Evolutionary conservation across 2,329 filamentous ascomycete genomes (phyloP).

Genomic region (Neophaeococcomyces aloes): DNA sequence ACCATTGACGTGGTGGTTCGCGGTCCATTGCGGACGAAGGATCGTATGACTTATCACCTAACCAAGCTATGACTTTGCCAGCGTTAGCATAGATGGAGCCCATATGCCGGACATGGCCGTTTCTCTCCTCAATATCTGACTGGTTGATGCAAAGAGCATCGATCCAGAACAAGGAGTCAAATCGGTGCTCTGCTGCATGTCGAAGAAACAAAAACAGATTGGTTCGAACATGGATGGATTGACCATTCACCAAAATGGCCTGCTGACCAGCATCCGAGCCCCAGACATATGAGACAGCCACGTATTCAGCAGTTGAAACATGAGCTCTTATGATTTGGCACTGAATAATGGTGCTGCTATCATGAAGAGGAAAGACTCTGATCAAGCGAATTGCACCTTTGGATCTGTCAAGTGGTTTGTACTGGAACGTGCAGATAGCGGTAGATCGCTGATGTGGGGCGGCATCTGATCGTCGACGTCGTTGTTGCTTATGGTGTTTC

Average conservation of each 20-base stretch:
- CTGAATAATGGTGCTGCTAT: too few species aligned
- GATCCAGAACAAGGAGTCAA: constrained; percentile 6
- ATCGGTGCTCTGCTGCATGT: neutral
- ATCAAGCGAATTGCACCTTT: too few species aligned
- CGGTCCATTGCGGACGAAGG: neutral
- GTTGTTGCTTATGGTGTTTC: too few species aligned
- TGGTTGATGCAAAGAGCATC: constrained; percentile 12
- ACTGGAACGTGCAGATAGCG: too few species aligned
- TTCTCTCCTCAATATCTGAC: constrained; percentile 6
- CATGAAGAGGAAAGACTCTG: too few species aligned
- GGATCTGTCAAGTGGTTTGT: too few species aligned
- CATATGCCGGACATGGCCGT: constrained; percentile 3
- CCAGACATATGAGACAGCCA: constrained; percentile 1
- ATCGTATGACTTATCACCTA: neutral
- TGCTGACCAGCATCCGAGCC: neutral
- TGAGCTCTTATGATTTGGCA: neutral
- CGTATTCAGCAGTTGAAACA: neutral
- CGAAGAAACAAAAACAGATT: constrained; percentile 2
- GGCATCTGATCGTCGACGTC: too few species aligned
- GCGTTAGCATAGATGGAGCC: constrained; percentile 5
- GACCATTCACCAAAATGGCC: neutral
- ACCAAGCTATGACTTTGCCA: constrained; percentile 2
- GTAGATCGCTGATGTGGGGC: too few species aligned
- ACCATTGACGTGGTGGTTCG: neutral
- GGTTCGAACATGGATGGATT: neutral